Conservation (phyloP, 2,329 filamentous ascomycete species). For the Exophiala sp. region DNA sequence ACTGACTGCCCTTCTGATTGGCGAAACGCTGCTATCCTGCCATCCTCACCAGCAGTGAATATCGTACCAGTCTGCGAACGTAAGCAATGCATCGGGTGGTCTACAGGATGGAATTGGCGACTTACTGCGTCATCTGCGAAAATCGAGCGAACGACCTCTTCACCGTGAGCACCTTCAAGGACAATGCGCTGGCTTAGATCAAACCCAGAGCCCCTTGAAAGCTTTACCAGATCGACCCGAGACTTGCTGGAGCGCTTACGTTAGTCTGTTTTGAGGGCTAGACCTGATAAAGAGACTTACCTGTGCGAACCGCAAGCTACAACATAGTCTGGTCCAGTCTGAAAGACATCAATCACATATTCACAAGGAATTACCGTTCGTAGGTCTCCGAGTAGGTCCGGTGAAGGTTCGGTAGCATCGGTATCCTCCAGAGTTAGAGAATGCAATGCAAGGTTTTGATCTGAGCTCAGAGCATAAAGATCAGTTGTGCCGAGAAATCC, state of each 20-base stretch:
- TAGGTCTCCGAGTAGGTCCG: slow-evolving; percentile 55
- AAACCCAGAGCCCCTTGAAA: slow-evolving; percentile 32
- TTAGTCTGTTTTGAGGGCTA: neutral
- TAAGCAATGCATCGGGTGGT: slow-evolving; percentile 5
- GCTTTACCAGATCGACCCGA: slow-evolving; percentile 39
- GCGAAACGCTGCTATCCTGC: slow-evolving; percentile 27
- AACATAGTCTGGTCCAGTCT: slow-evolving; percentile 22
- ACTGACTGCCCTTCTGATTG: neutral
- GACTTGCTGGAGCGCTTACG: slow-evolving; percentile 16
- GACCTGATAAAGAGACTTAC: slow-evolving; percentile 1
- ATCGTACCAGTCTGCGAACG: slow-evolving; percentile 36
- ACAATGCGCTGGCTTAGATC: slow-evolving; percentile 39
- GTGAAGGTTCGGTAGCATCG: slow-evolving; percentile 47
- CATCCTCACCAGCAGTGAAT: slow-evolving; percentile 47
- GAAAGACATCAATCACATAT: slow-evolving; percentile 56
- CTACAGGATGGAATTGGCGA: slow-evolving; percentile 4
- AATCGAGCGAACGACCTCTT: slow-evolving; percentile 47
- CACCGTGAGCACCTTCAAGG: slow-evolving; percentile 48
- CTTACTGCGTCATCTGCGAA: slow-evolving; percentile 44
- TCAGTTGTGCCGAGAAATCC: slow-evolving; percentile 54
- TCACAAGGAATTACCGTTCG: slow-evolving; percentile 54
- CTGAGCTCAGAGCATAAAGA: slow-evolving; percentile 59
- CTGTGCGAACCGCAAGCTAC: slow-evolving; percentile 28
- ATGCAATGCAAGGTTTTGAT: slow-evolving; percentile 60
- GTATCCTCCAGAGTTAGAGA: slow-evolving; percentile 40